Evolutionary conservation across 805 yeast genomes (phyloP), one percentile per base, ranked within the genome.

Genomic region (Sungouiozyma ichnusensis): DNA sequence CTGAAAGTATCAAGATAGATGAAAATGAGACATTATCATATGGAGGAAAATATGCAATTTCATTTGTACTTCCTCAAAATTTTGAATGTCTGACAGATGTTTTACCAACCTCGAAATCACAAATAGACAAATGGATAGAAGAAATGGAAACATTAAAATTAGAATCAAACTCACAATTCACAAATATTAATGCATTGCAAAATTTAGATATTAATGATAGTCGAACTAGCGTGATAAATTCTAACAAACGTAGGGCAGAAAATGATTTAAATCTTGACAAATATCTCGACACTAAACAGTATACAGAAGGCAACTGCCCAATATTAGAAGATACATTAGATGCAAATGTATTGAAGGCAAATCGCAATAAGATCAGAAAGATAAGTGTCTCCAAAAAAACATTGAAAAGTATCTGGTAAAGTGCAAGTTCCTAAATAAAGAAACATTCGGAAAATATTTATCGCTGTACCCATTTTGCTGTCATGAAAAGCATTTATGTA

Each of bases 381-480:
- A 56, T 58, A 16, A 60, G 64, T 43, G 59, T 57, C 15, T 58
- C 63, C 1, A 58, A 58, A 37, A 56, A 57, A 41, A 52, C 62
- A 1, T 42, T 60, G 39, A 52, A 47, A 43, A 60, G 64, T 36
- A 39, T 42, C 6, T 60, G 62, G 62, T 60, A 40, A 49, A 47
- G 44, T 7, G 29, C 9, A 24, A 24, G 29, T 24, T 24, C 6
- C 9, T 24, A 24, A 24, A n/a, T n/a, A n/a, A n/a, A n/a, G n/a
- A n/a, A n/a, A n/a, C n/a, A n/a, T n/a, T n/a, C n/a, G n/a, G n/a
- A n/a, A n/a, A n/a, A n/a, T n/a, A n/a, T n/a, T n/a, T n/a, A n/a
- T n/a, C n/a, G n/a, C n/a, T n/a, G n/a, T n/a, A n/a, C n/a, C n/a
- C n/a, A n/a, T n/a, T n/a, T n/a, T n/a, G n/a, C n/a, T n/a, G n/a